Conservation (phyloP, 139 green algal species). For the Chlamydomonas incerta region DNA sequence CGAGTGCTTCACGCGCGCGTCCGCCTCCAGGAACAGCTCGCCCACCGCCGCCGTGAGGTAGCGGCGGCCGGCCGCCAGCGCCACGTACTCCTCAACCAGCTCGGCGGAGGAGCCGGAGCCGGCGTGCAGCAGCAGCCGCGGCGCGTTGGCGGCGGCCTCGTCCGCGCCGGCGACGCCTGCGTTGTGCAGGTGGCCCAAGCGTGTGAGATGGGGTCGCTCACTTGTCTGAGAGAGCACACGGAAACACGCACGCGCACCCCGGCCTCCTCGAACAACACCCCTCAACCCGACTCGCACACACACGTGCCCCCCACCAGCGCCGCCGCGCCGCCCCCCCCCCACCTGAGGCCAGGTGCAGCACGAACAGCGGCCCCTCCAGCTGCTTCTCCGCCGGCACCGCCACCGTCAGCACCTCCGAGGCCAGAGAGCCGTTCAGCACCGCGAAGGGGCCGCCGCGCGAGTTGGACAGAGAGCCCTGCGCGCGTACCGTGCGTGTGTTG, state of each 20-base stretch:
- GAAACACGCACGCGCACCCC: too few relatives aligned
- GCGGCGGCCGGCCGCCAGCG: background rate
- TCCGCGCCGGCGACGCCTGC: background rate
- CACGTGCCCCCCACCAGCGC: too few relatives aligned
- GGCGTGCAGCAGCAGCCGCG: slow-evolving; percentile 76
- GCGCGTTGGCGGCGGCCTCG: slow-evolving; percentile 47
- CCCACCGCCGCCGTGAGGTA: slow-evolving; percentile 76
- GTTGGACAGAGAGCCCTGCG: slow-evolving; percentile 70
- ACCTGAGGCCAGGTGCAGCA: slow-evolving; percentile 62
- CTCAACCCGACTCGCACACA: too few relatives aligned
- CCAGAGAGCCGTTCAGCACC: slow-evolving; percentile 77
- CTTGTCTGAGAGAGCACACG: too few relatives aligned
- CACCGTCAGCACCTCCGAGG: slow-evolving; percentile 75
- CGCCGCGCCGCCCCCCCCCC: too few relatives aligned
- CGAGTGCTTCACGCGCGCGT: slow-evolving; percentile 75
- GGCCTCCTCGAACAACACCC: too few relatives aligned
- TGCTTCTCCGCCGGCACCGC: slow-evolving; percentile 57
- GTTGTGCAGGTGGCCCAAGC: too few relatives aligned
- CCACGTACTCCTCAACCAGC: slow-evolving; percentile 87
- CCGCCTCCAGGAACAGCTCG: slow-evolving; percentile 76
- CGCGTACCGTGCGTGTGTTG: too few relatives aligned
- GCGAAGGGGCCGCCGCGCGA: slow-evolving; percentile 79
- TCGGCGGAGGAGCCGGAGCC: slow-evolving; percentile 48
- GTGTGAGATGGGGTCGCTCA: too few relatives aligned
- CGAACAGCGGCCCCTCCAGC: slow-evolving; percentile 73